Evolutionary conservation across 2,329 filamentous ascomycete genomes (phyloP).

Genomic region (Ceratocystis colombiana): DNA sequence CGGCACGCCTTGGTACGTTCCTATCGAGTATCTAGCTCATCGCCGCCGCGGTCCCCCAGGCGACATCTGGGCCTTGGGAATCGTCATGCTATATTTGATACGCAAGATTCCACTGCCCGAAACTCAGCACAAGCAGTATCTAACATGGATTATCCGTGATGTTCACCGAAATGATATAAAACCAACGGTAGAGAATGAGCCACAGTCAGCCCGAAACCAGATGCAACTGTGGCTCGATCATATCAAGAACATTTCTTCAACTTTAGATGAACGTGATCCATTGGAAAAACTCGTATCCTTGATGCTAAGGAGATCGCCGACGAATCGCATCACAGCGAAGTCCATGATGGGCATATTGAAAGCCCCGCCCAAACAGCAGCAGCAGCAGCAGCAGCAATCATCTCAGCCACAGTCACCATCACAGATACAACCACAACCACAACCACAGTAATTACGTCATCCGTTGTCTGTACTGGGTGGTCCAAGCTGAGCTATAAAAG

Average conservation of each 20-base stretch:
- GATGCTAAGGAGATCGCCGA: slow-evolving; percentile 15
- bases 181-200: not conserved
- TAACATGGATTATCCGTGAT: slow-evolving; percentile 26
- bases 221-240: slow-evolving; percentile 13
- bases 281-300: slow-evolving; percentile 13
- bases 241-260: not conserved
- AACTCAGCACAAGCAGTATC: not conserved
- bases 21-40: slow-evolving; percentile 49
- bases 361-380: not conserved
- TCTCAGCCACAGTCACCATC: not conserved
- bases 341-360: slow-evolving; percentile 3
- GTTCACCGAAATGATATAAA: not conserved
- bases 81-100: slow-evolving; percentile 52
- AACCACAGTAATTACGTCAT: not conserved
- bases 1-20: slow-evolving; percentile 53
- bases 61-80: slow-evolving; percentile 50
- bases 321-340: not conserved
- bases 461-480: not conserved
- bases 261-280: slow-evolving; percentile 7
- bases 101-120: slow-evolving; percentile 48
- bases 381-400: not conserved
- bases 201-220: not conserved
- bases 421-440: not conserved
- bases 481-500: no score
- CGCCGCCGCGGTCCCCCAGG: slow-evolving; percentile 45